These are phyloP conservation scores for Colletotrichum liriopes DNA, from an alignment of 2,329 filamentous ascomycete genomes.

Conservation along the genomic window DNA sequence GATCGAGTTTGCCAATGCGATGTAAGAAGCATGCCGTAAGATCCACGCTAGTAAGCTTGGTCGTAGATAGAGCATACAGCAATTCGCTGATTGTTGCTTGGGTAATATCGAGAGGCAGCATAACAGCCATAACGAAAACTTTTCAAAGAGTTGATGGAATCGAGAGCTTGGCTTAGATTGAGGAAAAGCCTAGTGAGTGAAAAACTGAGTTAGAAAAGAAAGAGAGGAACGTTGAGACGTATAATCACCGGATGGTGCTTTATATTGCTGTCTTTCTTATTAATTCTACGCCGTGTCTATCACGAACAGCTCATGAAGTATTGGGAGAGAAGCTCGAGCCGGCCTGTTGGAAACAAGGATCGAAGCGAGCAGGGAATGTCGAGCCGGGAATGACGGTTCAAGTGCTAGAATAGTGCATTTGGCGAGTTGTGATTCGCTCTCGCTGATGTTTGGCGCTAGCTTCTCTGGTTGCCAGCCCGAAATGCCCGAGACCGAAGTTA, in stretches of 20 bases:
- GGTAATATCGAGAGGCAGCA: slow-evolving; percentile 44
- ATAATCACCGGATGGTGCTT: not conserved
- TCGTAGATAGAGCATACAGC: slow-evolving; percentile 42
- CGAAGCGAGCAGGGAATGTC: slow-evolving; percentile 1
- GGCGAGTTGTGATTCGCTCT: not conserved
- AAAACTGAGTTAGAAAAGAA: not conserved
- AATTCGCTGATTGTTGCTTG: slow-evolving; percentile 48
- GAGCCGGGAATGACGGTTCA: not conserved
- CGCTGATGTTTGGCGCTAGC: not conserved
- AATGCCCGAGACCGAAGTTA: not conserved
- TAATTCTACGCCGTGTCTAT: not conserved
- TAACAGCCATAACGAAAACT: not conserved
- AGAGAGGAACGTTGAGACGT: not conserved
- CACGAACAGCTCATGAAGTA: not conserved
- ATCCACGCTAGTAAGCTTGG: slow-evolving; percentile 47
- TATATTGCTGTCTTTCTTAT: not conserved
- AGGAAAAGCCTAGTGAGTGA: not conserved
- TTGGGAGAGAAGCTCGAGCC: slow-evolving; percentile 2
- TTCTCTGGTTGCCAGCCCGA: not conserved
- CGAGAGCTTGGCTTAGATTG: not conserved
- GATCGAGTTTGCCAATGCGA: slow-evolving; percentile 27
- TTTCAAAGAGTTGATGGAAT: not conserved
- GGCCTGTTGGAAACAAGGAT: not conserved
- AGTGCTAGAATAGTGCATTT: not conserved
- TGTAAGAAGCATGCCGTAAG: slow-evolving; percentile 48